Percentiles rank a stretch among this genome's conserved stretches.
Conservation (phyloP, 768 basidiomycete genomes). For the Lyophyllum semitale region DNA sequence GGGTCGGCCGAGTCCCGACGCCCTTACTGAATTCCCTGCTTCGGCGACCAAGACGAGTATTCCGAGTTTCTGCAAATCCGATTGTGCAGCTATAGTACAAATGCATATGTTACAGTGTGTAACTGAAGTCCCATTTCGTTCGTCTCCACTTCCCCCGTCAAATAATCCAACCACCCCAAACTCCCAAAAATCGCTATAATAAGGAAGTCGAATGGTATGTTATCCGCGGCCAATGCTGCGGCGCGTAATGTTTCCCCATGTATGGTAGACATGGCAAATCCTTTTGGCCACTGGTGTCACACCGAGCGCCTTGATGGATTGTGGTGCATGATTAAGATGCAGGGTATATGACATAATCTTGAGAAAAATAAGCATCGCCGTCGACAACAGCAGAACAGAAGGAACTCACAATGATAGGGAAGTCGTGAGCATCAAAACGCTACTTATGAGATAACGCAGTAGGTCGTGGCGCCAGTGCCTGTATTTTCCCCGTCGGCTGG, state of each 20-base stretch:
- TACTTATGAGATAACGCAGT: slow-evolving; percentile 11
- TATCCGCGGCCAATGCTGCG: slow-evolving; percentile 6
- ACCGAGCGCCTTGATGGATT: slow-evolving; percentile 1
- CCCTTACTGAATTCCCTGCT: not conserved
- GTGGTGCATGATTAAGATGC: not conserved
- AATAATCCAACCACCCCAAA: slow-evolving; percentile 1
- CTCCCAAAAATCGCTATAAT: not conserved
- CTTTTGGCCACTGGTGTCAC: not conserved
- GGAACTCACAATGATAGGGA: not conserved
- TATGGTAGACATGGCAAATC: not conserved
- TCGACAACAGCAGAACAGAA: not conserved
- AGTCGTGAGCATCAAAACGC: not conserved
- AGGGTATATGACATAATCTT: not conserved
- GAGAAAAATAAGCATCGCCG: not conserved
- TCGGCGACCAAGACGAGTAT: not conserved
- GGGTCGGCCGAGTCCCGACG: not conserved
- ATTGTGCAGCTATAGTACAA: slow-evolving; percentile 10
- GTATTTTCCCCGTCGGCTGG: not conserved
- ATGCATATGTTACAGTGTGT: slow-evolving; percentile 5
- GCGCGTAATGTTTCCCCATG: slow-evolving; percentile 3
- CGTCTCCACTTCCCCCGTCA: not conserved
- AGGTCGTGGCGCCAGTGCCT: not conserved
- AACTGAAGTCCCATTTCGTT: not conserved
- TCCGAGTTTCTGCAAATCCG: slow-evolving; percentile 10
- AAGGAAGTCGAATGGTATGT: slow-evolving; percentile 2